Percentiles rank a stretch among this genome's conserved stretches.
phyloP scores from a whole-genome alignment of 202 grass and related monocot genomes.

The Zoysia matrella region DNA sequence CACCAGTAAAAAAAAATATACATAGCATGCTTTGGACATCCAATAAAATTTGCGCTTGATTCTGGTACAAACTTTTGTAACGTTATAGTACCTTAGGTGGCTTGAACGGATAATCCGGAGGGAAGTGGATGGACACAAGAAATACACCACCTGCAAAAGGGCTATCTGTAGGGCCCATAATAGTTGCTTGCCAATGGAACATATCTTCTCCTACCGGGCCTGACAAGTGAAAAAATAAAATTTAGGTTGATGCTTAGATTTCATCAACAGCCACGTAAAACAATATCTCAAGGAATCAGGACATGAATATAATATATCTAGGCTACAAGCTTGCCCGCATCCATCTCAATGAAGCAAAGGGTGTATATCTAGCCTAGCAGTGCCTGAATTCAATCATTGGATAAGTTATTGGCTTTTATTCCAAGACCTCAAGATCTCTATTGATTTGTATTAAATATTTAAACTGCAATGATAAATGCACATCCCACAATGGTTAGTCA shows the following conservation, averaged over 20 bases:
- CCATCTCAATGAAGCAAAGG: too few species aligned
- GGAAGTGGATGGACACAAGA: constrained; percentile 58
- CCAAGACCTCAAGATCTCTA: background rate
- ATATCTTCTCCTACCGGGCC: constrained; percentile 56
- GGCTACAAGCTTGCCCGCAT: too few species aligned
- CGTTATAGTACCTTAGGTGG: constrained; percentile 53
- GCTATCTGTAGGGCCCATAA: constrained; percentile 59
- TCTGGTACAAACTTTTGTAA: background rate
- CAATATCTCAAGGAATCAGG: too few species aligned
- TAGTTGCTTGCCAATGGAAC: constrained; percentile 62
- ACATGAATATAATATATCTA: too few species aligned
- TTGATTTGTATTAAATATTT: background rate
- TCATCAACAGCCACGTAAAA: too few species aligned
- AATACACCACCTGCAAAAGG: constrained; percentile 57
- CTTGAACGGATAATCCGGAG: constrained; percentile 60
- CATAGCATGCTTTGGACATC: too few species aligned
- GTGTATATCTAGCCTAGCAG: too few species aligned
- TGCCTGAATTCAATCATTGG: too few species aligned
- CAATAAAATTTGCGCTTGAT: background rate
- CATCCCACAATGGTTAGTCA: background rate
- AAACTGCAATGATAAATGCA: background rate
- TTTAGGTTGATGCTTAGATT: too few species aligned
- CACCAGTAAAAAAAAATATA: too few species aligned
- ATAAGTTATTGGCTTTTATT: background rate
- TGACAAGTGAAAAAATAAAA: background rate